These are phyloP conservation scores for Aurifilum marmelostoma DNA, from an alignment of 2,329 filamentous ascomycete species.

Conservation along the genomic window DNA sequence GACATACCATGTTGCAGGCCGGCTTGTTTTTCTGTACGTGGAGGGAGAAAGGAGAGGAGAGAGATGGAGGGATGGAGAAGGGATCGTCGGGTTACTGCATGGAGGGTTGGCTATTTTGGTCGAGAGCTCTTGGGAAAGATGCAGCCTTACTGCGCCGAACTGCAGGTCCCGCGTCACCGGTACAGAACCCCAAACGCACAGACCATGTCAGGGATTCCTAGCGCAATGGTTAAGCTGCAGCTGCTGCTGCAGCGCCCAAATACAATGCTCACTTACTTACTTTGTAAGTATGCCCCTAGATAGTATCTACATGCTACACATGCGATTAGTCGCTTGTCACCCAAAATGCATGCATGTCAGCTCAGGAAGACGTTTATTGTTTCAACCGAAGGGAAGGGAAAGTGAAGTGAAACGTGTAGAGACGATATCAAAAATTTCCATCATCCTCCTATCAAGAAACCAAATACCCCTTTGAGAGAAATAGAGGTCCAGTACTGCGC, in stretches of 20 bases:
- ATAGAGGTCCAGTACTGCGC: slow-evolving; percentile 3
- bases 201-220: slow-evolving; percentile 14
- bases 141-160: slow-evolving; percentile 1
- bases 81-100: slow-evolving; percentile 20
- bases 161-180: slow-evolving; percentile 25
- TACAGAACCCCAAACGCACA: slow-evolving; percentile 19
- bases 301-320: too few relatives aligned
- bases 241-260: too few relatives aligned
- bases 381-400: not conserved
- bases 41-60: not conserved
- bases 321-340: not conserved
- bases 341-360: not conserved
- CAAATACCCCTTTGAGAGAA: not conserved
- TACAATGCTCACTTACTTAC: too few relatives aligned
- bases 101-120: slow-evolving; percentile 1
- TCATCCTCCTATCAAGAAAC: not conserved
- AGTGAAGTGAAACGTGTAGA: not conserved
- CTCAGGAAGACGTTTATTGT: slow-evolving; percentile 1
- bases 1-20: slow-evolving; percentile 25
- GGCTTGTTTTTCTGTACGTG: not conserved
- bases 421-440: not conserved
- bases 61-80: not conserved
- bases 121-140: not conserved
- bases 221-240: not conserved
- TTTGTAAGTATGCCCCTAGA: too few relatives aligned